Evolutionary conservation across 1,284 basidiomycete genomes (phyloP).

Genomic region (Pseudozyma tsukubaensis): DNA sequence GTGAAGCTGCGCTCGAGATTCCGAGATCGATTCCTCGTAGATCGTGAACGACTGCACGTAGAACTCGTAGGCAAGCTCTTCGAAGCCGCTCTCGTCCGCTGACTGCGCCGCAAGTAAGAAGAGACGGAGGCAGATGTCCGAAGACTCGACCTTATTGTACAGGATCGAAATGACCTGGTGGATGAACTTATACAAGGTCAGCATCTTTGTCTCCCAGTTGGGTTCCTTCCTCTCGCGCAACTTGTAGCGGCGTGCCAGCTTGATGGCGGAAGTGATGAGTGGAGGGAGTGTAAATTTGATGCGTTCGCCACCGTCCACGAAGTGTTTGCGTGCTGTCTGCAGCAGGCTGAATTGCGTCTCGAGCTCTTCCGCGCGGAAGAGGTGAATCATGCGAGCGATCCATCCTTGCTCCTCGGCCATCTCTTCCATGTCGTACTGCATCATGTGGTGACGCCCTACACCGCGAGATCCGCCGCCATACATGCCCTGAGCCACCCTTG

Average conservation of each 20-base stretch:
- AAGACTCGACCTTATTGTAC: slow-evolving; percentile 66
- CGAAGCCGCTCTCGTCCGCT: slow-evolving; percentile 65
- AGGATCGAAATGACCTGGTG: slow-evolving; percentile 66
- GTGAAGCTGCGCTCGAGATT: slow-evolving; percentile 65
- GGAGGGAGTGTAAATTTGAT: slow-evolving; percentile 66
- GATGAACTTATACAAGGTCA: slow-evolving; percentile 65
- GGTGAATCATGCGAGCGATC: slow-evolving; percentile 66
- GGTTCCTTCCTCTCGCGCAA: slow-evolving; percentile 49
- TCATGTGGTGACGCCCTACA: slow-evolving; percentile 47
- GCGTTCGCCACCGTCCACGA: slow-evolving; percentile 63
- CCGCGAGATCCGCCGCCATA: slow-evolving; percentile 43
- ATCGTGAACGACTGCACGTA: slow-evolving; percentile 68
- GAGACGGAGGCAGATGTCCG: slow-evolving; percentile 63
- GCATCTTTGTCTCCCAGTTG: slow-evolving; percentile 64
- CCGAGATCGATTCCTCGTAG: slow-evolving; percentile 68
- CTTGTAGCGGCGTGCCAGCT: slow-evolving; percentile 66
- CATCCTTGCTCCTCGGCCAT: slow-evolving; percentile 66
- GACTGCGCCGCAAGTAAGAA: slow-evolving; percentile 65
- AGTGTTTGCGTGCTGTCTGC: slow-evolving; percentile 63
- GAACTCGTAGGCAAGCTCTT: slow-evolving; percentile 67
- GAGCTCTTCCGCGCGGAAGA: slow-evolving; percentile 63
- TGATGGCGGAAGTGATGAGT: slow-evolving; percentile 61
- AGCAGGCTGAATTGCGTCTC: slow-evolving; percentile 66
- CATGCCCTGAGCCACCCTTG: slow-evolving; percentile 45
- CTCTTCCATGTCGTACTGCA: slow-evolving; percentile 63